Conservation (phyloP, 75 land plant species). For the Sequoia sempervirens region DNA sequence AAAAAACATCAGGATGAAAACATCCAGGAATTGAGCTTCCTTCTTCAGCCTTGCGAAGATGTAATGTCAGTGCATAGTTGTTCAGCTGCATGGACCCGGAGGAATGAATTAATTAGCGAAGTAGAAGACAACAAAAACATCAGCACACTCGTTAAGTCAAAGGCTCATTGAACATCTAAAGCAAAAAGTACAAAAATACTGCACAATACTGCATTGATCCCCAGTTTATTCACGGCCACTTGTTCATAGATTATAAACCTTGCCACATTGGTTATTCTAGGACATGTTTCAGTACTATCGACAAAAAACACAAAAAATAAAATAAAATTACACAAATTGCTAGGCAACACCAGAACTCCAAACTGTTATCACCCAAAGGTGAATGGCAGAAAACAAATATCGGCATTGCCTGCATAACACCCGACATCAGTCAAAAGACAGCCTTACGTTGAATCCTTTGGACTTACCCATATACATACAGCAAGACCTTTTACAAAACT, state of each 20-base stretch:
- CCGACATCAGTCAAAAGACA: too few relatives aligned
- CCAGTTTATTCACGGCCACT: background rate
- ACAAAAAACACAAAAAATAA: background rate
- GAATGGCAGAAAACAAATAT: background rate
- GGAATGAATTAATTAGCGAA: background rate
- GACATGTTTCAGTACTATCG: background rate
- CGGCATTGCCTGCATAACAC: background rate
- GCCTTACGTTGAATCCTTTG: too few relatives aligned
- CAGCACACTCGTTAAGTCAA: background rate
- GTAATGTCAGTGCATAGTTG: slow-evolving; percentile 75
- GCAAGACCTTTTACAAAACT: too few relatives aligned
- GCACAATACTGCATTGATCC: background rate
- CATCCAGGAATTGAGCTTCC: slow-evolving; percentile 75
- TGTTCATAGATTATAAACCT: background rate
- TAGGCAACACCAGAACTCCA: background rate
- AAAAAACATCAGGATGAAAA: slow-evolving; percentile 82
- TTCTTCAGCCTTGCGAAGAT: slow-evolving; percentile 78
- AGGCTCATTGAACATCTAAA: background rate
- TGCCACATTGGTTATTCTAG: background rate
- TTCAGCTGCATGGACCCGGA: slow-evolving; percentile 40
- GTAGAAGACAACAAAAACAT: background rate
- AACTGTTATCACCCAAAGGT: background rate
- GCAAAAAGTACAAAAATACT: background rate
- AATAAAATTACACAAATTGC: background rate
- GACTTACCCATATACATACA: too few relatives aligned